Conservation (phyloP, 768 basidiomycete species). For the Boletus sp. region DNA sequence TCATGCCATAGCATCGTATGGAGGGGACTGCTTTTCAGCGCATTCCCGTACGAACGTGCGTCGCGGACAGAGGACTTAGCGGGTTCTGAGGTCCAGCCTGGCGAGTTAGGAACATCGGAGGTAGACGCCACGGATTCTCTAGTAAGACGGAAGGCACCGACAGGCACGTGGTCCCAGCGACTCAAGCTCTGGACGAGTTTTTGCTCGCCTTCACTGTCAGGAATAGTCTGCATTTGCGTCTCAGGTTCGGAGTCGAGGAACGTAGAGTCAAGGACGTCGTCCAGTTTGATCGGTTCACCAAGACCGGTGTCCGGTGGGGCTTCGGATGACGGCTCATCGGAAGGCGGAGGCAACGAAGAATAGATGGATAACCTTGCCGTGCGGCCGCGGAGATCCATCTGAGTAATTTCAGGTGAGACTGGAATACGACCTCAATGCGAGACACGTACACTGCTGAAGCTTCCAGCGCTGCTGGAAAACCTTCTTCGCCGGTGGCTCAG, state of each 20-base stretch:
- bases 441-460: slow-evolving; percentile 36
- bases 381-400: slow-evolving; percentile 33
- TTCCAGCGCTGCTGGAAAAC: slow-evolving; percentile 31
- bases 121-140: slow-evolving; percentile 32
- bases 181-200: slow-evolving; percentile 48
- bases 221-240: slow-evolving; percentile 24
- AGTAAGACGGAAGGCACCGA: slow-evolving; percentile 68
- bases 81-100: slow-evolving; percentile 30
- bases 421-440: slow-evolving; percentile 1
- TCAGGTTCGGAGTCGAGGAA: slow-evolving; percentile 61
- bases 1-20: slow-evolving; percentile 53
- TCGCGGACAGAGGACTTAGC: slow-evolving; percentile 18
- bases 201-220: slow-evolving; percentile 36
- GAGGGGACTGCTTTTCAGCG: slow-evolving; percentile 54
- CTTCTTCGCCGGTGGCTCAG: slow-evolving; percentile 22
- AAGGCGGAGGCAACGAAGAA: slow-evolving; percentile 31
- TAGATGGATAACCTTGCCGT: slow-evolving; percentile 34
- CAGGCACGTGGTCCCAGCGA: slow-evolving; percentile 73
- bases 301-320: slow-evolving; percentile 37
- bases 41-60: slow-evolving; percentile 32
- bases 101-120: slow-evolving; percentile 29
- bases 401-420: slow-evolving; percentile 4
- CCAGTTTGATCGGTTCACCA: slow-evolving; percentile 53
- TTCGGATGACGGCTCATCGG: slow-evolving; percentile 35
- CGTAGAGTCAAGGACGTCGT: slow-evolving; percentile 75